Conservation (phyloP, 176 grass and related monocot species). For the Triticum turgidum region DNA sequence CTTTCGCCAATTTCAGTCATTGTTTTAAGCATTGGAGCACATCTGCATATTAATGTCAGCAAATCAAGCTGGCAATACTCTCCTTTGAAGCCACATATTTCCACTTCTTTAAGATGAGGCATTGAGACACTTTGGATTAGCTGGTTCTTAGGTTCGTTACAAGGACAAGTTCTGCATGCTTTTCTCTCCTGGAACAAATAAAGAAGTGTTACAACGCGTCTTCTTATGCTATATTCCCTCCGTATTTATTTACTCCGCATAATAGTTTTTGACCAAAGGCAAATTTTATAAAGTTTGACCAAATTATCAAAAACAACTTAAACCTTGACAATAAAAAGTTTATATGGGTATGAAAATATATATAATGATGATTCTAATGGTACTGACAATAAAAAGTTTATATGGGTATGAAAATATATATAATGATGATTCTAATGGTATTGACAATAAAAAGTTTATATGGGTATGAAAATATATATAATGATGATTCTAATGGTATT, state of each 20-base stretch:
- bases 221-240: background rate
- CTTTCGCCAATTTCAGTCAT: background rate
- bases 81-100: background rate
- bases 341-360: background rate
- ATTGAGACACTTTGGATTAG: background rate
- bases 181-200: background rate
- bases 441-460: too few relatives aligned
- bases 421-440: too few relatives aligned
- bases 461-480: too few relatives aligned
- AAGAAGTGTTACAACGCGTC: background rate
- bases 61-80: background rate
- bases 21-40: background rate
- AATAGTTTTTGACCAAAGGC: too few relatives aligned
- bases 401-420: too few relatives aligned
- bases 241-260: too few relatives aligned
- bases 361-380: too few relatives aligned
- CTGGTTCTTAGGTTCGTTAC: background rate
- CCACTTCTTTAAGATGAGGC: background rate
- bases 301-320: too few relatives aligned
- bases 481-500: too few relatives aligned
- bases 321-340: too few relatives aligned
- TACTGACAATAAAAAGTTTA: too few relatives aligned
- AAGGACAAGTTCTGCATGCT: background rate
- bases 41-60: background rate
- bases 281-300: too few relatives aligned